These are phyloP conservation scores for Ordospora pajunii DNA, from an alignment of 371 early-diverging fungal species.

Conservation along the genomic window DNA sequence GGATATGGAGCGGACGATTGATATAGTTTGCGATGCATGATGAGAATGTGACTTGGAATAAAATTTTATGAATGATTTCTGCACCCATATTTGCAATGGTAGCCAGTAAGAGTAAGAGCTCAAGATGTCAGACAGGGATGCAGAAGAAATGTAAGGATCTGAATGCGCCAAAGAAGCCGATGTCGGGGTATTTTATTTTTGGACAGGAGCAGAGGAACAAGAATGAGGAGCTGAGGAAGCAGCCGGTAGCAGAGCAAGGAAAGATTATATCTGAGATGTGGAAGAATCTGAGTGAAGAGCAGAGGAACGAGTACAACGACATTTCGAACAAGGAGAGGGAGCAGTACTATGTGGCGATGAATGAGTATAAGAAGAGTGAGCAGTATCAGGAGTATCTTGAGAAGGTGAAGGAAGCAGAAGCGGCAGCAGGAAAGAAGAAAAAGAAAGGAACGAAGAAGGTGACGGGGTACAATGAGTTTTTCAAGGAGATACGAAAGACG, in stretches of 20 bases:
- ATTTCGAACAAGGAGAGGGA: slow-evolving; percentile 44
- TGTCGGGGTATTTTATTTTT: slow-evolving; percentile 57
- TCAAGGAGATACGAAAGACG: slow-evolving; percentile 45
- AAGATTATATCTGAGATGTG: slow-evolving; percentile 39
- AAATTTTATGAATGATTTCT: slow-evolving; percentile 9
- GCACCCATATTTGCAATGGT: slow-evolving; percentile 13
- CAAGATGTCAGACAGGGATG: slow-evolving; percentile 27
- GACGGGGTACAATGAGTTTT: slow-evolving; percentile 32
- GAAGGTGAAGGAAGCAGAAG: slow-evolving; percentile 36
- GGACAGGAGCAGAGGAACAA: slow-evolving; percentile 46
- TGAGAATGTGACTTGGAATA: neutral
- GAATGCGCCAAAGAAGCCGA: slow-evolving; percentile 60
- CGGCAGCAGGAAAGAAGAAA: slow-evolving; percentile 37
- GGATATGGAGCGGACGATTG: neutral
- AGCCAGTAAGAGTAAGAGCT: slow-evolving; percentile 5
- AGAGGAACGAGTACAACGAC: slow-evolving; percentile 47
- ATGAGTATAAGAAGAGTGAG: slow-evolving; percentile 57
- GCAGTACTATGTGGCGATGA: slow-evolving; percentile 43
- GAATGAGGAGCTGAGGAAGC: slow-evolving; percentile 11
- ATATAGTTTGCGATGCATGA: neutral
- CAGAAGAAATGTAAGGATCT: slow-evolving; percentile 53
- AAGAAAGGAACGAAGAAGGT: slow-evolving; percentile 11
- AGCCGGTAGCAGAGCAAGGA: slow-evolving; percentile 50
- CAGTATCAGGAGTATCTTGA: slow-evolving; percentile 52
- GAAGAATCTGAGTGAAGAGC: slow-evolving; percentile 41